Evolutionary conservation across 352 stramenopile species (phyloP), one percentile per base, ranked within the genome.

Genomic region (Globisporangium abappressorium): DNA sequence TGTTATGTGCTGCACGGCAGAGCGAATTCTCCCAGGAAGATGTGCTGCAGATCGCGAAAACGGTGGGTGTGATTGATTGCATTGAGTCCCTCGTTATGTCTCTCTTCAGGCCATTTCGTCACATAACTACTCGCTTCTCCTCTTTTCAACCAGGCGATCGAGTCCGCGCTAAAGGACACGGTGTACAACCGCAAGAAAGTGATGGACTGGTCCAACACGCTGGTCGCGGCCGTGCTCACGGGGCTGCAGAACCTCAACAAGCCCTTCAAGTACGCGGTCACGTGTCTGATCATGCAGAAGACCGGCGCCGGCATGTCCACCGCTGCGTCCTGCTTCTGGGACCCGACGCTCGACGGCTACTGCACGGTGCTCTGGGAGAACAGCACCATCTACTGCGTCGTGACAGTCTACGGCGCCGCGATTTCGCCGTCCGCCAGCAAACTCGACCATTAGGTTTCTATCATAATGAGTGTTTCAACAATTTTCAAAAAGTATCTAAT

Each of bases 111-210:
- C 12, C 38, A 20, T 46, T 14, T 33, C 30, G 1, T 20, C 38
- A 20, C 38, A 46, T 4, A 51, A 51, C 43, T 51, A 24, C 43
- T 24, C 8, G 12, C 1, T 8, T 62, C 53, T 60, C 12, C 1
- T 28, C 34, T 33, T 33, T 49, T 12, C 20, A 3, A 18, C 7
- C 14, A 91, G 83, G 83, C 85, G 33, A 94, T 94, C 64, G 86
- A 94, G 57, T 68, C 80, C 28, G 78, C 82, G 24, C 69, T 94
- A 14, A 94, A 94, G 56, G 86, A 93, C 70, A 90, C 84, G 0
- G 83, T 93, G 43, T 94, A 94, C 78, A 94, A 91, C 64, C 77
- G 84, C 68, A 94, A 94, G 67, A 94, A 94, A 47, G 86, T 93
- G 34, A 77, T 93, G 58, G 86, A 94, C 73, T 94, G 86, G 86